Evolutionary conservation across 371 early-diverging fungal genomes (phyloP).

Genomic region (Rozella allomycis): DNA sequence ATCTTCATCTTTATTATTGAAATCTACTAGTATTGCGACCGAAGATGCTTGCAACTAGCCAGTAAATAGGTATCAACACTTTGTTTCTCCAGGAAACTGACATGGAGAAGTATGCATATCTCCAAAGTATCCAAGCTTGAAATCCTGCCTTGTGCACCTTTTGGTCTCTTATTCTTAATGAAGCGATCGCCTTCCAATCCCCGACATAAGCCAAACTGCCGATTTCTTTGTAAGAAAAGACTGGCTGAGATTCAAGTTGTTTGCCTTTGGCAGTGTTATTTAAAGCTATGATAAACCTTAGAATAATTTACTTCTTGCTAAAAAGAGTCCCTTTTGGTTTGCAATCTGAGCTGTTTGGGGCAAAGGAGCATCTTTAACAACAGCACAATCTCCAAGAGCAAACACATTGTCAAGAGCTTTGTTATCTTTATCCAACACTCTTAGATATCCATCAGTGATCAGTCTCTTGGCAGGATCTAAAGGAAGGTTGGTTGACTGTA

Average conservation of each 20-base stretch:
- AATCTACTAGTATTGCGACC: constrained; percentile 21
- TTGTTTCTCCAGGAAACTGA: constrained; percentile 46
- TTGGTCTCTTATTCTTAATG: too few relatives aligned
- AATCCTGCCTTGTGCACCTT: constrained; percentile 1
- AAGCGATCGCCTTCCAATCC: neutral
- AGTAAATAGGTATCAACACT: constrained; percentile 43
- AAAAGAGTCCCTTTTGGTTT: constrained; percentile 50
- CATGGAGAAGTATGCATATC: constrained; percentile 52
- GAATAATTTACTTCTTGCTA: too few relatives aligned
- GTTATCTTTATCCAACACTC: constrained; percentile 38
- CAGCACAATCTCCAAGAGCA: constrained; percentile 73
- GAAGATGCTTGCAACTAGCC: constrained; percentile 39
- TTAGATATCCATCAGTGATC: constrained; percentile 41
- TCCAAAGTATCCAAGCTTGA: constrained; percentile 55
- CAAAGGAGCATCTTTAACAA: constrained; percentile 28
- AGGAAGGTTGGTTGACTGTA: constrained; percentile 18
- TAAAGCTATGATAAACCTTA: too few relatives aligned
- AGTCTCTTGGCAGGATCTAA: constrained; percentile 16
- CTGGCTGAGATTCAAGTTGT: too few relatives aligned
- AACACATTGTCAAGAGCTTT: constrained; percentile 15
- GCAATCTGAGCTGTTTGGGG: constrained; percentile 80
- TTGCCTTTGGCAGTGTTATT: too few relatives aligned
- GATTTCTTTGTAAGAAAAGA: too few relatives aligned
- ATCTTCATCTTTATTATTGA: too few relatives aligned
- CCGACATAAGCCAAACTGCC: constrained; percentile 1